Evolutionary conservation across 441 rosid genomes (phyloP).

Genomic region (Erysimum cheiri): DNA sequence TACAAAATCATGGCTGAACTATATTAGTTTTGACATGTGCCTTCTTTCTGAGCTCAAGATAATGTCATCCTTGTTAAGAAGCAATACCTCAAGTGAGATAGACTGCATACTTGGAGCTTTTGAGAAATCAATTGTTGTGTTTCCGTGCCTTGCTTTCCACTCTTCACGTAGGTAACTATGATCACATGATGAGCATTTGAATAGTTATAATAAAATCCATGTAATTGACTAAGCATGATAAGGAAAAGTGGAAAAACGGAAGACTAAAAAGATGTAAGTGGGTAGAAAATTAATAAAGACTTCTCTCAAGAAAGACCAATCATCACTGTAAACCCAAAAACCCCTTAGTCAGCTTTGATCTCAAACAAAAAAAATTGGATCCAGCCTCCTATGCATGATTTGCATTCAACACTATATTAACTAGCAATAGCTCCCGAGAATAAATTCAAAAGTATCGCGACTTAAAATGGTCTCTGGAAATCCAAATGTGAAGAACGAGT

Average conservation of each 20-base stretch:
- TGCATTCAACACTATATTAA: not conserved
- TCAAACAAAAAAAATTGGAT: too few relatives aligned
- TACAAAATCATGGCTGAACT: not conserved
- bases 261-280: not conserved
- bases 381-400: constrained; percentile 14
- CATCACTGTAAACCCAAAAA: too few relatives aligned
- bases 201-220: constrained; percentile 14
- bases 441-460: not conserved
- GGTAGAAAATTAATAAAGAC: not conserved
- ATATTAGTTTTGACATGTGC: constrained; percentile 9
- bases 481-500: constrained; percentile 22
- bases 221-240: not conserved
- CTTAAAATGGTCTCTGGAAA: constrained; percentile 6
- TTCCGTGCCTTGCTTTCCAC: constrained; percentile 72
- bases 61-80: constrained; percentile 29
- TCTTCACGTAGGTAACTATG: constrained; percentile 76
- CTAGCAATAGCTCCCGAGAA: not conserved
- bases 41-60: constrained; percentile 23
- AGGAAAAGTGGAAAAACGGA: not conserved
- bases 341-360: too few relatives aligned
- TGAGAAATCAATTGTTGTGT: constrained; percentile 48
- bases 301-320: too few relatives aligned
- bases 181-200: constrained; percentile 40
- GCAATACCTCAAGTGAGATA: constrained; percentile 70
- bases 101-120: constrained; percentile 55